Percentiles rank a stretch among this genome's conserved stretches.
Evolutionary conservation across 2,329 filamentous ascomycete species (phyloP).

Genomic region (Exophiala xenobiotica): DNA sequence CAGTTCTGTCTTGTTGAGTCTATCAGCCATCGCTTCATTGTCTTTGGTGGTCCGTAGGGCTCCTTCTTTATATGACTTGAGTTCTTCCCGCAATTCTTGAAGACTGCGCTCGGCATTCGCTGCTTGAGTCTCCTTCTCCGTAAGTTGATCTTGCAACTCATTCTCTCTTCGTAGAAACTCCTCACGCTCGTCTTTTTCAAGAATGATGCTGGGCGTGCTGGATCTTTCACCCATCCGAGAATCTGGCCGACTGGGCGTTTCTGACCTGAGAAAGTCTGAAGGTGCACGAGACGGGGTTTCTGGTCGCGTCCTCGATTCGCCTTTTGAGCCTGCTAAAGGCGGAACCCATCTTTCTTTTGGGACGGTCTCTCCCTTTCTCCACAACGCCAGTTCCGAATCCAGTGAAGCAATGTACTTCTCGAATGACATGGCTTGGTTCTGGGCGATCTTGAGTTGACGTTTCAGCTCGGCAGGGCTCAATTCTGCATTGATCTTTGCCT

Average conservation of each 20-base stretch:
- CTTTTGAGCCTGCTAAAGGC: conserved; percentile 46
- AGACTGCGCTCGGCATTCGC: conserved; percentile 76
- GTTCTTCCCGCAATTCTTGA: conserved; percentile 80
- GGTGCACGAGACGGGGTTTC: conserved; percentile 61
- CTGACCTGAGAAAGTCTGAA: conserved; percentile 50
- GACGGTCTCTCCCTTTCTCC: conserved; percentile 84
- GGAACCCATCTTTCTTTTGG: conserved; percentile 86
- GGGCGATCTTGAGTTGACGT: conserved; percentile 84
- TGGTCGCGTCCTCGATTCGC: conserved; percentile 44
- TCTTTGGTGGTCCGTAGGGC: conserved; percentile 80
- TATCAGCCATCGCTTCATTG: conserved; percentile 80
- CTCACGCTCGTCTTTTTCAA: conserved; percentile 96
- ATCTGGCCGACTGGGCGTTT: conserved; percentile 58
- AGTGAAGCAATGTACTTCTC: conserved; percentile 80
- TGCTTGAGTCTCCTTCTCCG: conserved; percentile 84
- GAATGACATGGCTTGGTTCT: conserved; percentile 83
- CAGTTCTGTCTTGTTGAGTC: conserved; percentile 94
- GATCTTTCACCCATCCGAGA: conserved; percentile 74
- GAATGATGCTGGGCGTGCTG: conserved; percentile 78
- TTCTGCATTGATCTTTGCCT: conserved; percentile 99
- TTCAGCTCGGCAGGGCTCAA: conserved; percentile 95
- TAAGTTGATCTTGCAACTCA: conserved; percentile 92
- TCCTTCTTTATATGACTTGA: conserved; percentile 80
- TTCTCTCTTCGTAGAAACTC: conserved; percentile 95
- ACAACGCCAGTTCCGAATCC: conserved; percentile 80